These are phyloP conservation scores for Aureobasidium uvarum DNA, from an alignment of 2,329 filamentous ascomycete genomes.

Conservation along the genomic window DNA sequence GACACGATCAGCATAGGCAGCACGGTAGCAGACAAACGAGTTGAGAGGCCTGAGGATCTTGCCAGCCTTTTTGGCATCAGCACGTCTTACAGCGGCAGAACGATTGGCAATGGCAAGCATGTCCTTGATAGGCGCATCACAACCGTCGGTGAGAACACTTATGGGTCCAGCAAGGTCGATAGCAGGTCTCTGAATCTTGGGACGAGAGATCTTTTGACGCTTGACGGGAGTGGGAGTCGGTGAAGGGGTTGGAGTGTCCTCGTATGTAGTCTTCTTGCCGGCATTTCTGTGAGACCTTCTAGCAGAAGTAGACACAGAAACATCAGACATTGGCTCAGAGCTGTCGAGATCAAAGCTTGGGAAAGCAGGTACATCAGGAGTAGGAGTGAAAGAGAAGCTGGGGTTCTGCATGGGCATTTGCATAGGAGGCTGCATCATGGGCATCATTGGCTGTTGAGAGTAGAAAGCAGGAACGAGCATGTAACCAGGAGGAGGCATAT, in stretches of 20 bases:
- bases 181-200: not conserved
- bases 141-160: not conserved
- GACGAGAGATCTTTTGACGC: not conserved
- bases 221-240: not conserved
- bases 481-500: slow-evolving; percentile 6
- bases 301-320: not conserved
- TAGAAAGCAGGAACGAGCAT: slow-evolving; percentile 6
- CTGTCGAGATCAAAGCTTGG: not conserved
- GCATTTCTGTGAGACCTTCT: not conserved
- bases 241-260: not conserved
- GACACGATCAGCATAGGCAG: slow-evolving; percentile 1
- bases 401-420: slow-evolving; percentile 1
- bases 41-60: not conserved
- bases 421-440: slow-evolving; percentile 6
- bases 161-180: not conserved
- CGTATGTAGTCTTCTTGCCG: not conserved
- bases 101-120: not conserved
- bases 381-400: not conserved
- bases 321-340: not conserved
- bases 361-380: not conserved
- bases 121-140: not conserved
- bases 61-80: not conserved
- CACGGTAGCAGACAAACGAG: not conserved
- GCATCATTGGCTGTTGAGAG: not conserved
- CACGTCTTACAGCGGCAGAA: not conserved